A percentile compares a stretch with the other conserved stretches of the same genome.
These are phyloP conservation scores for Cladosporium halotolerans DNA, from an alignment of 2,329 filamentous ascomycete species.

Conservation along the genomic window DNA sequence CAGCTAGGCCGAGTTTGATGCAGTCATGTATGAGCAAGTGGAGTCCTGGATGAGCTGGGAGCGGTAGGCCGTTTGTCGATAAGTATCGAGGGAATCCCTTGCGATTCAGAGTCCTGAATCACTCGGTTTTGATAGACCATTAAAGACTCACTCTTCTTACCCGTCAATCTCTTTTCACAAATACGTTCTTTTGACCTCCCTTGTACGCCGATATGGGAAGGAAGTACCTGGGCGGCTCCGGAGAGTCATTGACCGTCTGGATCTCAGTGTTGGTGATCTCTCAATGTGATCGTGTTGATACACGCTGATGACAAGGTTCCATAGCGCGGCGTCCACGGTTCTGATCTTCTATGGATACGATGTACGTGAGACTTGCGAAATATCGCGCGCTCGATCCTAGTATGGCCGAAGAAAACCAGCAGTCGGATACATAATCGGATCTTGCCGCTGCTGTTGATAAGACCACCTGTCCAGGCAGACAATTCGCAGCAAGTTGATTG, in stretches of 20 bases:
- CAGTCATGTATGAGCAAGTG: too few relatives aligned
- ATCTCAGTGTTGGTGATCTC: slow-evolving; percentile 35
- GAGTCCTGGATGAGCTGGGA: too few relatives aligned
- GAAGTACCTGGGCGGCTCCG: slow-evolving; percentile 47
- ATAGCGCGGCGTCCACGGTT: slow-evolving; percentile 42
- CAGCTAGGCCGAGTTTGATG: too few relatives aligned
- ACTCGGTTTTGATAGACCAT: too few relatives aligned
- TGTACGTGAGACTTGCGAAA: background rate
- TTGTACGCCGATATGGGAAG: slow-evolving; percentile 33
- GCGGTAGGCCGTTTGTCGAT: background rate
- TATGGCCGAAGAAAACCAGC: too few relatives aligned
- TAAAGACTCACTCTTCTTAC: background rate
- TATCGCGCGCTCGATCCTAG: too few relatives aligned
- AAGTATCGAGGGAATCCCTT: background rate
- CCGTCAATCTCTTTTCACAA: background rate
- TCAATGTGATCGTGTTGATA: too few relatives aligned
- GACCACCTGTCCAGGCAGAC: too few relatives aligned
- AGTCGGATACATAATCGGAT: too few relatives aligned
- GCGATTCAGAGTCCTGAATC: background rate
- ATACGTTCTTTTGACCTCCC: too few relatives aligned
- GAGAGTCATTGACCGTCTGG: slow-evolving; percentile 47
- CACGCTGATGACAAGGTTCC: background rate
- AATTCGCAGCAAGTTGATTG: too few relatives aligned
- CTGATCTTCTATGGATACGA: slow-evolving; percentile 44
- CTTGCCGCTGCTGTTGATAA: too few relatives aligned